Percentiles rank a stretch among this genome's conserved stretches.
These are phyloP conservation scores for Cicer pinnatifidum DNA, from an alignment of 306 rosid genomes.

Conservation along the genomic window DNA sequence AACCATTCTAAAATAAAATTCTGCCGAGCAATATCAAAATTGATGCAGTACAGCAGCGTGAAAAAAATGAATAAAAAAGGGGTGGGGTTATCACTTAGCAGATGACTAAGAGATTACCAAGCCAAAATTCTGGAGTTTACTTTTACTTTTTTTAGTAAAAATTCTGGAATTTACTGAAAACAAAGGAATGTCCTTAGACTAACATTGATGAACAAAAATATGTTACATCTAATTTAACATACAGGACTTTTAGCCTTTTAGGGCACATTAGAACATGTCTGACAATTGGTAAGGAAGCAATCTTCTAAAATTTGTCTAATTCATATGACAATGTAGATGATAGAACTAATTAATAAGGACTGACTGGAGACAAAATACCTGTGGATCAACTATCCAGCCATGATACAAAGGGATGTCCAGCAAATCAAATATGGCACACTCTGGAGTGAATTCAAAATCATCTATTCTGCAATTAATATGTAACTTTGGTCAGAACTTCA, in stretches of 20 bases:
- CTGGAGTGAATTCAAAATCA: slow-evolving; percentile 97
- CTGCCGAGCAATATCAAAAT: slow-evolving; percentile 16
- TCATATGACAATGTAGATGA: slow-evolving; percentile 26
- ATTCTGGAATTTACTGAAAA: slow-evolving; percentile 21
- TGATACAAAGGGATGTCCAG: slow-evolving; percentile 96
- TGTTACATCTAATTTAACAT: slow-evolving; percentile 3
- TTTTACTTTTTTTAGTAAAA: not conserved
- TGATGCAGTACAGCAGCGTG: slow-evolving; percentile 15
- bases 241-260: not conserved
- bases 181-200: slow-evolving; percentile 9
- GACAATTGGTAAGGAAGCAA: slow-evolving; percentile 1
- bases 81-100: not conserved
- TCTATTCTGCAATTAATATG: slow-evolving; percentile 66
- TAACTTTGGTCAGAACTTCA: slow-evolving; percentile 43
- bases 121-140: slow-evolving; percentile 1
- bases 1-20: slow-evolving; percentile 27
- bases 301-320: slow-evolving; percentile 35
- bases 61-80: not conserved
- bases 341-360: slow-evolving; percentile 26
- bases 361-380: slow-evolving; percentile 60
- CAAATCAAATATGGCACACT: slow-evolving; percentile 97
- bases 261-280: slow-evolving; percentile 3
- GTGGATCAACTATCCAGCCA: slow-evolving; percentile 97
- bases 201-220: slow-evolving; percentile 14
- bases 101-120: slow-evolving; percentile 1